Evolutionary conservation across 495 filamentous ascomycete species (phyloP), one percentile per base, ranked within the genome.

Genomic region (Annulohypoxylon maeteangense): DNA sequence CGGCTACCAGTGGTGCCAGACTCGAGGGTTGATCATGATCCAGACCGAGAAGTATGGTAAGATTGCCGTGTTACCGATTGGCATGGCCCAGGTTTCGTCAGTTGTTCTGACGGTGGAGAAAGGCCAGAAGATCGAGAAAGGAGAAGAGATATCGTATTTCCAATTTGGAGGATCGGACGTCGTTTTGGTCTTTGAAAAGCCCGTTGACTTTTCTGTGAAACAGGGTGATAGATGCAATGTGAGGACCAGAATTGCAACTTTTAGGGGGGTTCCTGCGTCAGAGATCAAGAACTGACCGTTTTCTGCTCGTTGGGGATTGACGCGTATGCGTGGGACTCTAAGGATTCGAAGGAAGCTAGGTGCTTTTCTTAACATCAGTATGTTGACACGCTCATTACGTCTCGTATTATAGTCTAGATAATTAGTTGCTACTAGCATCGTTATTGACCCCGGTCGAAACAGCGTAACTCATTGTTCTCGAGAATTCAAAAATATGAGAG

Each of bases 91-190:
- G 42, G 76, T 82, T 0, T 81, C 80, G 3, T 82, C 80, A n/a
- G 78, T 84, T 0, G 63, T 70, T 18, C 32, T 81, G 7, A 76
- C 77, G 5, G 79, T 78, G 0, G 42, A 74, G 38, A 54, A 71
- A 42, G 78, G 76, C n/a, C 38, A 75, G 5, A 2, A 22, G 0
- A 22, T 83, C 27, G 58, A 69, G 0, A 83, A 82, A 59, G 79
- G 81, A 3, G 65, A 82, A 0, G 78, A 82, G 55, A 72, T 84
- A 55, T 76, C 76, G 18, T 79, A 79, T 47, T 84, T 84, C 71
- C 74, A 81, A 57, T 83, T 82, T 61, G 81, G 82, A 12, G 81
- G 80, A 6, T 81, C 78, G 1, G 80, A 83, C 76, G 69, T 81
- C 25, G 75, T 81, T 36, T 22, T 78, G 4, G 75, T 82, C 0